Conservation (phyloP, 1,284 basidiomycete genomes). For the Puccinia polysora region DNA sequence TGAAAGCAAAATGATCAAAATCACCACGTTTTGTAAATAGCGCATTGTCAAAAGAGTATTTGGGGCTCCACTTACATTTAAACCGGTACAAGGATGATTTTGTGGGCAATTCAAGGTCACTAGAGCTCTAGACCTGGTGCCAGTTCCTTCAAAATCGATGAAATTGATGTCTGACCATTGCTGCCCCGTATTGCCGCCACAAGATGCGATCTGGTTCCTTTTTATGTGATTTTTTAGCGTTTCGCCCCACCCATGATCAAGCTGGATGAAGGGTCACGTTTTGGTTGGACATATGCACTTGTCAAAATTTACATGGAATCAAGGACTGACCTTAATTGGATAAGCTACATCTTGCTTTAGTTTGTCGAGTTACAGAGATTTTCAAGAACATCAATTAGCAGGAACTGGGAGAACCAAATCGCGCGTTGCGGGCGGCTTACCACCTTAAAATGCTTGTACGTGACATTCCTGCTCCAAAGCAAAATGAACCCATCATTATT, state of each 20-base stretch:
- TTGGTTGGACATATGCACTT: not conserved
- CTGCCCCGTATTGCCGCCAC: not conserved
- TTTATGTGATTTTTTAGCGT: not conserved
- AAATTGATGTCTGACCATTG: constrained; percentile 25
- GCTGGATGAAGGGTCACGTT: not conserved
- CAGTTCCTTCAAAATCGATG: constrained; percentile 22
- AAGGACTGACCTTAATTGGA: constrained; percentile 26
- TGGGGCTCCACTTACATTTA: not conserved
- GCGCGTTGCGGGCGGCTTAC: not conserved
- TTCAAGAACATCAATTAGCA: not conserved
- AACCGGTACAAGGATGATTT: not conserved
- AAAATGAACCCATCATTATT: not conserved
- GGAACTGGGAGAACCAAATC: not conserved
- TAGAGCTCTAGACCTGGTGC: not conserved
- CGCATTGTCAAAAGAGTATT: not conserved
- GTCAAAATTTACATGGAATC: not conserved
- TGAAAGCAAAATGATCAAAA: not conserved
- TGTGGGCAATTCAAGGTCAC: constrained; percentile 23
- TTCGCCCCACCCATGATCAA: constrained; percentile 27
- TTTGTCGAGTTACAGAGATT: not conserved
- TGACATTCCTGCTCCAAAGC: constrained; percentile 12
- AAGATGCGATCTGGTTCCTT: not conserved
- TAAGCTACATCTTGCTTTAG: constrained; percentile 28
- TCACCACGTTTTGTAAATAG: not conserved
- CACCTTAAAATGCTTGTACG: constrained; percentile 14